Evolutionary conservation across 2,329 filamentous ascomycete genomes (phyloP).

Genomic region (Aspergillus carbonarius): DNA sequence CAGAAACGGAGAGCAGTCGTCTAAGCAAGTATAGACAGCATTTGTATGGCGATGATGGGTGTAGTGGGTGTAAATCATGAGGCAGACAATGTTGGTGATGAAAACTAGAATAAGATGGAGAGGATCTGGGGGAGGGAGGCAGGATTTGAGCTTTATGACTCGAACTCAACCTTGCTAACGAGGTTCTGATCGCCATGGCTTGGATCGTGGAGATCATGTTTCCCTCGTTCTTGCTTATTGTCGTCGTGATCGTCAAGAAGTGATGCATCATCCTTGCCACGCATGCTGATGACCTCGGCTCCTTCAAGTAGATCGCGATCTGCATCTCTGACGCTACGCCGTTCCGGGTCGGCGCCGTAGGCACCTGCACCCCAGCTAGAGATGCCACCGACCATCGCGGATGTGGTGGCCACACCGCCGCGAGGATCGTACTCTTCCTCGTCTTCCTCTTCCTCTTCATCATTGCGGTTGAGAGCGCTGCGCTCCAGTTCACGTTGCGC

Average conservation of each 20-base stretch:
- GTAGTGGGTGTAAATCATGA: neutral
- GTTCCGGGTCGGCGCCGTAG: conserved; percentile 58
- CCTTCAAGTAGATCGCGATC: conserved; percentile 67
- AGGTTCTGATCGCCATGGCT: conserved; percentile 23
- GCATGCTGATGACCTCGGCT: conserved; percentile 63
- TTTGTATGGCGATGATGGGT: neutral
- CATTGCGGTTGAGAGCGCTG: conserved; percentile 66
- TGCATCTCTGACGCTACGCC: conserved; percentile 49
- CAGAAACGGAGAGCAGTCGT: neutral
- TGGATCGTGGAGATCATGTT: neutral
- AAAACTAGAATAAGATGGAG: neutral
- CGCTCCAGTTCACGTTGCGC: conserved; percentile 88
- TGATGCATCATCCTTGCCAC: conserved; percentile 32
- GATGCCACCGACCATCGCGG: conserved; percentile 35
- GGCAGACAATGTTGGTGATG: neutral
- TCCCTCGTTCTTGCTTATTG: neutral
- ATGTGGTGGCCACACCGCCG: conserved; percentile 19
- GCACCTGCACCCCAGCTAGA: conserved; percentile 42
- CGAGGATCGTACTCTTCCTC: conserved; percentile 63
- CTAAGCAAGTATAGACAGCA: neutral
- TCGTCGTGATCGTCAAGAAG: conserved; percentile 29
- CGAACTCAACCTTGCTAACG: conserved; percentile 42
- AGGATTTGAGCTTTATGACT: conserved; percentile 20
- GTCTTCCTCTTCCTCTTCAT: conserved; percentile 69
- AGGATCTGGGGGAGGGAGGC: no score